Conservation (phyloP, 2,329 filamentous ascomycete genomes). For the Colletotrichum sp. region DNA sequence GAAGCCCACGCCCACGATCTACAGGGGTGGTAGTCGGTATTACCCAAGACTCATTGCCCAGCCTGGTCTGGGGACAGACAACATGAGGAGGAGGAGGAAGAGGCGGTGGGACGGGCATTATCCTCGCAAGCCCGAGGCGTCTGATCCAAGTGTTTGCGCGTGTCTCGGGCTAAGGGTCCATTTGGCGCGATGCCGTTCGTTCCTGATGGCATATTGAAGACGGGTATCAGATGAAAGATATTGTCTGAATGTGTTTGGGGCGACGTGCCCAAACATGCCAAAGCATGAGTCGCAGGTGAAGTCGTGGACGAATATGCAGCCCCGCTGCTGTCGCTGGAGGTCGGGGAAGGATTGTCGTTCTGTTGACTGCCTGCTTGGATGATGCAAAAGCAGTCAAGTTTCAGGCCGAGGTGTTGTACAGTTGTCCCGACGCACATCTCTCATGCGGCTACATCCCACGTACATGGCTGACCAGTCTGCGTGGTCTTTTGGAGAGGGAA, state of each 20-base stretch:
- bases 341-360: neutral
- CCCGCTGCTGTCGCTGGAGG: neutral
- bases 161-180: conserved; percentile 3
- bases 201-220: neutral
- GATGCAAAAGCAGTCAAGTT: conserved; percentile 4
- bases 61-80: neutral
- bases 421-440: conserved; percentile 3
- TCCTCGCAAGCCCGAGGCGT: neutral
- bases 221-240: conserved; percentile 1
- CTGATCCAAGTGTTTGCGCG: neutral
- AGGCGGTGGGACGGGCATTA: conserved; percentile 15
- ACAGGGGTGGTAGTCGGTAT: conserved; percentile 1
- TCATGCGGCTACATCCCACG: conserved; percentile 4
- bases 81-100: neutral
- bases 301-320: neutral
- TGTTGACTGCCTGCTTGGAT: neutral
- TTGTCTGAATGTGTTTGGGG: neutral
- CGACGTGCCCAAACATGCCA: neutral
- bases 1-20: neutral
- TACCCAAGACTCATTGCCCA: neutral
- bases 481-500: neutral
- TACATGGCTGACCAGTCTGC: neutral
- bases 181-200: neutral
- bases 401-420: neutral
- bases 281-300: neutral